Percentiles rank a stretch among this genome's conserved stretches.
These are phyloP conservation scores for Pseudevernia furfuracea DNA, from an alignment of 495 filamentous ascomycete species.

Conservation along the genomic window DNA sequence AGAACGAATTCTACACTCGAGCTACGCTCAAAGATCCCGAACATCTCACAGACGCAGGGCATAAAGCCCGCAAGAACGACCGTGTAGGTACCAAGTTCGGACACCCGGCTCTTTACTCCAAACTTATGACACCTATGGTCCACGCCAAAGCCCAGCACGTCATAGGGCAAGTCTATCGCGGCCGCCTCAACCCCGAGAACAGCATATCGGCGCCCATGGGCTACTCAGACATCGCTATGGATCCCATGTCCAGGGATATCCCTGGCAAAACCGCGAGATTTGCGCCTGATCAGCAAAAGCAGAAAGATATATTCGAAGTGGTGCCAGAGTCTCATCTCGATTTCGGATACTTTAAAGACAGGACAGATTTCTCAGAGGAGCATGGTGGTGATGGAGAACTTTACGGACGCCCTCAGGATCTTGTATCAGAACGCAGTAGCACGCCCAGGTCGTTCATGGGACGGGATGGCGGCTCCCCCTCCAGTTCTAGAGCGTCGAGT, in stretches of 20 bases:
- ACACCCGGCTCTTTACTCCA: slow-evolving; percentile 82
- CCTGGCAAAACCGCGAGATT: slow-evolving; percentile 57
- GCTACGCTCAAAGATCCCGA: slow-evolving; percentile 52
- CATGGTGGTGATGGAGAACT: slow-evolving; percentile 66
- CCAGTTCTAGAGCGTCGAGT: slow-evolving; percentile 40
- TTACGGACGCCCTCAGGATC: slow-evolving; percentile 60
- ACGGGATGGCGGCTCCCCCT: slow-evolving; percentile 36
- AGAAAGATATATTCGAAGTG: slow-evolving; percentile 59
- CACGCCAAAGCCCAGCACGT: slow-evolving; percentile 79
- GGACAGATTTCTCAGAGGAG: slow-evolving; percentile 79
- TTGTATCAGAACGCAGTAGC: slow-evolving; percentile 54
- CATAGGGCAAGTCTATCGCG: slow-evolving; percentile 71
- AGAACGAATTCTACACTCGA: slow-evolving; percentile 68
- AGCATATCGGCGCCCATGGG: slow-evolving; percentile 38
- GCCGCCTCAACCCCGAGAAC: slow-evolving; percentile 57
- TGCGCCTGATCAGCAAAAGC: slow-evolving; percentile 29
- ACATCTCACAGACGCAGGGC: slow-evolving; percentile 40
- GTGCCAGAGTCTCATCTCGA: slow-evolving; percentile 87
- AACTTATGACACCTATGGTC: slow-evolving; percentile 92
- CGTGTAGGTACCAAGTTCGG: slow-evolving; percentile 76
- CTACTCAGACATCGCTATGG: slow-evolving; percentile 66
- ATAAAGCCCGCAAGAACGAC: slow-evolving; percentile 51
- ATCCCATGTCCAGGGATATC: slow-evolving; percentile 66
- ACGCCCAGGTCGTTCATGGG: slow-evolving; percentile 53
- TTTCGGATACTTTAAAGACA: slow-evolving; percentile 84